Conservation (phyloP, 257 asterid genomes). For the Plantago ovata region DNA sequence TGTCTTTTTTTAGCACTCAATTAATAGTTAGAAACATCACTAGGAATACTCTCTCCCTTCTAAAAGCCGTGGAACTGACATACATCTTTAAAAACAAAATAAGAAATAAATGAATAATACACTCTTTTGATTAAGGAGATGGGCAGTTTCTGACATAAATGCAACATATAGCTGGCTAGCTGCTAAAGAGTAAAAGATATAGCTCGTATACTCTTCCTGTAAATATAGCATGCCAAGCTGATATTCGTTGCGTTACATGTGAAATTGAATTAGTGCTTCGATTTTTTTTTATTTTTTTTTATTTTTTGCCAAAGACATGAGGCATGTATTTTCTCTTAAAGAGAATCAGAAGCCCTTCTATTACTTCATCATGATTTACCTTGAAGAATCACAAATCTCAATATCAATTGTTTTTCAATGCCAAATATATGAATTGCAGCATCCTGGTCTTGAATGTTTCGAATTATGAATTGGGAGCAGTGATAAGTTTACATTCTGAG, state of each 20-base stretch:
- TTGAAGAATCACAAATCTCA: background rate
- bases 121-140: background rate
- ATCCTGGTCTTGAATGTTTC: no score
- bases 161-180: no score
- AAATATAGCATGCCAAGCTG: background rate
- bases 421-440: background rate
- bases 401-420: background rate
- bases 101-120: no score
- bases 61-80: background rate
- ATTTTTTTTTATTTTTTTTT: no score
- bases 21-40: background rate
- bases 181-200: background rate
- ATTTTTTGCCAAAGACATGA: background rate
- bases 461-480: background rate
- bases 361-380: background rate
- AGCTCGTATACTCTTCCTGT: background rate
- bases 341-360: conserved; percentile 1
- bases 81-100: background rate
- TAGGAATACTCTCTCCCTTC: background rate
- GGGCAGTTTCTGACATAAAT: background rate
- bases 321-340: background rate
- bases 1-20: background rate
- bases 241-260: background rate
- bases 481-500: background rate
- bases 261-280: background rate